phyloP scores from a whole-genome alignment of 139 green algal species.

The Gonium pectorale region DNA sequence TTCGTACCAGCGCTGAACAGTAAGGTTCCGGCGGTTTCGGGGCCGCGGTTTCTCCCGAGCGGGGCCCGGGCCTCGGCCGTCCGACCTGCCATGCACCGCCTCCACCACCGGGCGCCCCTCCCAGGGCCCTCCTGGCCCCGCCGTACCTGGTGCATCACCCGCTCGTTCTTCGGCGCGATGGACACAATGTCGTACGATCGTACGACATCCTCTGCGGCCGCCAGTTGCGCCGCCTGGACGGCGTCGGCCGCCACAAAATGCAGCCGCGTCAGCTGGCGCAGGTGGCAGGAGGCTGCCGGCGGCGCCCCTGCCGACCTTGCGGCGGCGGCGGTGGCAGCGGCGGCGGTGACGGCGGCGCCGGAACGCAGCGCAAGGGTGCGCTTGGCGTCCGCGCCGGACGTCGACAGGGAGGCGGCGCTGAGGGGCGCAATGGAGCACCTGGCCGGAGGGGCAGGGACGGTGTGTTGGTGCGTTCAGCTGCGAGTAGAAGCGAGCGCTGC shows the following conservation, averaged over 20 bases:
- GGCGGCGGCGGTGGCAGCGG: not conserved
- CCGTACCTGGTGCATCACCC: slow-evolving; percentile 60
- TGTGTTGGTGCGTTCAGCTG: too few relatives aligned
- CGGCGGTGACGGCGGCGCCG: not conserved
- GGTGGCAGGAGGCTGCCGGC: not conserved
- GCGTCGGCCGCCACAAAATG: slow-evolving; percentile 49
- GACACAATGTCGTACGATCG: slow-evolving; percentile 73
- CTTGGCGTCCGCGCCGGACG: not conserved
- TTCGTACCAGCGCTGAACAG: too few relatives aligned
- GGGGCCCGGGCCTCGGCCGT: too few relatives aligned
- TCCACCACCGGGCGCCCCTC: too few relatives aligned
- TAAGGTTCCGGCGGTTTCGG: too few relatives aligned
- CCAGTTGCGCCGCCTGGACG: slow-evolving; percentile 23
- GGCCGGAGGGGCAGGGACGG: not conserved
- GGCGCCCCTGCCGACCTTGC: not conserved
- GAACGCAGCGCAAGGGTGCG: not conserved
- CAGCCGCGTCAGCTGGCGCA: slow-evolving; percentile 65
- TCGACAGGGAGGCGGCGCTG: not conserved
- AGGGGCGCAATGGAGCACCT: not conserved
- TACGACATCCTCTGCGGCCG: slow-evolving; percentile 20
- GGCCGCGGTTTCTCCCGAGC: too few relatives aligned
- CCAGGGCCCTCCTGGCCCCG: too few relatives aligned
- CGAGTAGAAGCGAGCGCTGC: too few relatives aligned
- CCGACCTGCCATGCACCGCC: too few relatives aligned
- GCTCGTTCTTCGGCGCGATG: slow-evolving; percentile 67